Base-by-base conservation (phyloP, 1,284 basidiomycete species). In the Papiliotrema nemorosa region DNA sequence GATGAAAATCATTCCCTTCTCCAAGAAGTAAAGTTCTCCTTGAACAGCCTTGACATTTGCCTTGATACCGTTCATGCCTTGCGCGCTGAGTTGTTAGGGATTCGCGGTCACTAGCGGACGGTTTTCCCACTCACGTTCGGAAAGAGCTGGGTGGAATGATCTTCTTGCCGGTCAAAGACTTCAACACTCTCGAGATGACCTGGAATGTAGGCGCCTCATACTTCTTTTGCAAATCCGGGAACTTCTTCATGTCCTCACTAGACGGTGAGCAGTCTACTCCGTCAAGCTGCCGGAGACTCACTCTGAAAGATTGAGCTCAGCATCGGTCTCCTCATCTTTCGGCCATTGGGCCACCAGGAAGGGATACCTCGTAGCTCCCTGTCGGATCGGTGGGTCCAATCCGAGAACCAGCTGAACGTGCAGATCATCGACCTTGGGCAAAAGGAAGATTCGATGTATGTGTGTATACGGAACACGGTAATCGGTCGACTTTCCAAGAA, bases 311-410 rank as follows among this genome's bases (percentile, higher is more conserved):
- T 97, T 97, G 46, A 98, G 78, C 69, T 97, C 92, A 3, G 92
- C 90, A 38, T 93, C 94, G 59, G 94, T 91, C 74, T 97, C 93
- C 72, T 98, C 96, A 63, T 97, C 94, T 57, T 90, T 84, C 25
- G 86, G 87, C 76, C 97, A 98, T 68, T 97, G 92, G 83, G 97
- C 92, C 47, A 98, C 94, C 16, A 99, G 79, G 74, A 96, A 98
- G 46, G 94, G 93, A 73, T 99, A 98, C 40, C 90, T 82, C 0
- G 96, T 99, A 70, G 98, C 96, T 50, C 96, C 96, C 80, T 98
- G 96, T 50, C 96, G 84, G 59, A 98, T 97, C 2, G 94, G 93
- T 20, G 84, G 90, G 68, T 86, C 88, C 46, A 97, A 80, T 50
- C 88, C 88, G 60, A 97, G 82, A 55, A 97, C 92, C 67, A 98